Base-by-base conservation (phyloP, 805 yeast species). In the Metschnikowia vanudenii region DNA sequence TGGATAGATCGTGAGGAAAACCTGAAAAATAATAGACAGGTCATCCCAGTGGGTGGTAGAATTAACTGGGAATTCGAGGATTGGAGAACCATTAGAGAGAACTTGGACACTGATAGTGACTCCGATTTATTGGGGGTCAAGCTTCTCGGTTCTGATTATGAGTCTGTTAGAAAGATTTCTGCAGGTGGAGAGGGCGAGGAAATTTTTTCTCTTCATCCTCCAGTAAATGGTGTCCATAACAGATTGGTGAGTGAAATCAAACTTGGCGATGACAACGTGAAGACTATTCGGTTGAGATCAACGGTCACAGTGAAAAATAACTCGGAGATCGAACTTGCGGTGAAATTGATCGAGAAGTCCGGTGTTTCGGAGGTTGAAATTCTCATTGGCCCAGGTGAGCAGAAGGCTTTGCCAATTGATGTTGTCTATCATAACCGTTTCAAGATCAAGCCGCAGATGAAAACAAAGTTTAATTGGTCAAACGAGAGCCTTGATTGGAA, bases 1-100 rank as follows among this genome's bases (percentile, higher is more conserved):
- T 91, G 97, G 97, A 76, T 82, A n/a, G 57, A 52, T 24, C 45
- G 48, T 3, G 35, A 37, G 8, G 88, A 85, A 40, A 73, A 67
- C 9, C 58, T 61, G 26, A 57, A 64, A 2, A 53, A 53, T 11
- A 48, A 58, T 28, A 54, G 63, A 45, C 70, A 75, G 0, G 32
- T 56, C 0, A 59, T 87, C 13, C 63, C 69, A 33, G 73, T 81
- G 42, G 78, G 78, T 1, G 80, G 78, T 4, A 63, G 65, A 3
- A 61, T 79, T 4, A 85, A 88, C 1, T 94, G 98, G 97, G 82
- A 90, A 34, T 95, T 95, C 69, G 96, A 91, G 58, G 97, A 92
- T 60, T 94, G 98, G 97, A 75, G 88, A 51, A 75, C 76, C 26
- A 78, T 90, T 19, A 82, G 99, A 64, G 96, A 92, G 59, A 81